Percentiles rank a stretch among this genome's conserved stretches.
phyloP scores from a whole-genome alignment of 768 basidiomycete species.

The Termitomyces sp. region DNA sequence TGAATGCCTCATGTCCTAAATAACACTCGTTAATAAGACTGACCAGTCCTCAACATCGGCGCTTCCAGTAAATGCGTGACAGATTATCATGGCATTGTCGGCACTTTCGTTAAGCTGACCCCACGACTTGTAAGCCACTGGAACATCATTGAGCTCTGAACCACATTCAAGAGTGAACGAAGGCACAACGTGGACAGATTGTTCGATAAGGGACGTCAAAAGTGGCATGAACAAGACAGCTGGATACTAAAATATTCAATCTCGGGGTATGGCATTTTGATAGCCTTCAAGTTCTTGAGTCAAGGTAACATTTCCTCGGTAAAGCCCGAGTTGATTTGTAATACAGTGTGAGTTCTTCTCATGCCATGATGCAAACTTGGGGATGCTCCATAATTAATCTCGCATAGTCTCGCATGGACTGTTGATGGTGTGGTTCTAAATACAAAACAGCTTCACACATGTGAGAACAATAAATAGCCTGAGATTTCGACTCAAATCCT shows the following conservation, averaged over 20 bases:
- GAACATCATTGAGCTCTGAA: conserved; percentile 59
- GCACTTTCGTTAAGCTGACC: conserved; percentile 68
- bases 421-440: no score
- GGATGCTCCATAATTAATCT: no score
- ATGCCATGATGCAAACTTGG: no score
- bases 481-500: not conserved
- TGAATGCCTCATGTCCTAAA: not conserved
- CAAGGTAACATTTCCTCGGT: not conserved
- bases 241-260: not conserved
- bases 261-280: not conserved
- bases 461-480: not conserved
- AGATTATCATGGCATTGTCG: conserved; percentile 97
- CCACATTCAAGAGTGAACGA: conserved; percentile 85
- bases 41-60: conserved; percentile 98
- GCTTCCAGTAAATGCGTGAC: conserved; percentile 96
- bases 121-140: conserved; percentile 97
- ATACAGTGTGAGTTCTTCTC: no score
- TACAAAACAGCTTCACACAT: not conserved
- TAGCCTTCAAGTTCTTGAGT: no score
- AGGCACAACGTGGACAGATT: conserved; percentile 49
- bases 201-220: conserved; percentile 31
- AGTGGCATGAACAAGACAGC: not conserved
- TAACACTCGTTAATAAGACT: conserved; percentile 22
- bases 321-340: not conserved
- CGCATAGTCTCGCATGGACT: no score